These are phyloP conservation scores for Neoscytalidium dimidiatum DNA, from an alignment of 2,329 filamentous ascomycete species.

Conservation along the genomic window DNA sequence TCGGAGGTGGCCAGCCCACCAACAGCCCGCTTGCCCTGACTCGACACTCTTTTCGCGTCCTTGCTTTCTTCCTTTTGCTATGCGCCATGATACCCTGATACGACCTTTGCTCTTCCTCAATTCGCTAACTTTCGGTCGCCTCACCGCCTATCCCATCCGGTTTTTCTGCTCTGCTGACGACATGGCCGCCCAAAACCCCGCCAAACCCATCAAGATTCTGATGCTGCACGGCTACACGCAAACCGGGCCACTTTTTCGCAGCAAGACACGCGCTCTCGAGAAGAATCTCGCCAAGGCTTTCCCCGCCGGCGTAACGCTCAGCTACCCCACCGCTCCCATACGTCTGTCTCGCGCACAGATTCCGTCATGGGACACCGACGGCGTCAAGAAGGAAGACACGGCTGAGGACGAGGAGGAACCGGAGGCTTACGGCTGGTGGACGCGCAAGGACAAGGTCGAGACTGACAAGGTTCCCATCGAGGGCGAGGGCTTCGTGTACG, in stretches of 20 bases:
- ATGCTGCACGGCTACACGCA: slow-evolving; percentile 79
- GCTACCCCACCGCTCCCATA: slow-evolving; percentile 51
- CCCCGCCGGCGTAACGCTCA: slow-evolving; percentile 50
- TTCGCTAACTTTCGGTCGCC: background rate
- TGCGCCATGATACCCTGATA: slow-evolving; percentile 16
- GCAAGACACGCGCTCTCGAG: slow-evolving; percentile 84
- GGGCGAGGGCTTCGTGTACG: slow-evolving; percentile 59
- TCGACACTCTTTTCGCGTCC: background rate
- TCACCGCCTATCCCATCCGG: background rate
- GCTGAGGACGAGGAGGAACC: slow-evolving; percentile 51
- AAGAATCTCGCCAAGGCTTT: slow-evolving; percentile 79
- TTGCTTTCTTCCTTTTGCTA: background rate
- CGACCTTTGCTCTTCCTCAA: background rate
- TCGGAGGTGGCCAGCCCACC: background rate
- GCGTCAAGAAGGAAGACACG: slow-evolving; percentile 29
- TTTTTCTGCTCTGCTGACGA: slow-evolving; percentile 17
- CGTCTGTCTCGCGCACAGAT: slow-evolving; percentile 49
- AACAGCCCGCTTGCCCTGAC: background rate
- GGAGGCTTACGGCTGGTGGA: slow-evolving; percentile 85
- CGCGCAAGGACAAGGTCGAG: slow-evolving; percentile 58
- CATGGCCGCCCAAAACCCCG: slow-evolving; percentile 35
- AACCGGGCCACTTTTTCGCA: slow-evolving; percentile 79
- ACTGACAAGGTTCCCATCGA: slow-evolving; percentile 31
- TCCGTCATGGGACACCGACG: slow-evolving; percentile 31
- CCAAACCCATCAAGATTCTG: slow-evolving; percentile 46